Percentiles rank a stretch among this genome's conserved stretches.
These are phyloP conservation scores for Monascus purpureus DNA, from an alignment of 495 filamentous ascomycete species.

Conservation along the genomic window DNA sequence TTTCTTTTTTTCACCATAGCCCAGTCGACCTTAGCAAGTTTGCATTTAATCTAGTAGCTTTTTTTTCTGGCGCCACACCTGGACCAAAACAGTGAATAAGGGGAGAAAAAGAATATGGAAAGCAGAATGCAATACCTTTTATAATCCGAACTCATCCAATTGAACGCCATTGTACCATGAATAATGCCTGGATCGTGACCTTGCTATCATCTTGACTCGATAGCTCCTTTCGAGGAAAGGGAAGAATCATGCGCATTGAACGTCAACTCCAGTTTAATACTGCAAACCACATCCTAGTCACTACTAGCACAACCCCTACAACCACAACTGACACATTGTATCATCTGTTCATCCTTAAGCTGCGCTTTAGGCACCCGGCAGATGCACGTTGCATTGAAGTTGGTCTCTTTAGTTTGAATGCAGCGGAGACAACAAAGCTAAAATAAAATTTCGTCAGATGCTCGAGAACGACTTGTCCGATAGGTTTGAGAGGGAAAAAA, in stretches of 20 bases:
- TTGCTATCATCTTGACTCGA: not conserved
- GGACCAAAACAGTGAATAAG: no score
- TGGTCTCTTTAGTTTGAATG: slow-evolving; percentile 97
- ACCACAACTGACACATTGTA: slow-evolving; percentile 94
- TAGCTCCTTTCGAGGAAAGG: not conserved
- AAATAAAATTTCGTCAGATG: slow-evolving; percentile 8
- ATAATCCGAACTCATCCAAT: not conserved
- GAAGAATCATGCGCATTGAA: no score
- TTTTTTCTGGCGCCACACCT: no score
- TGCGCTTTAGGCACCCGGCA: slow-evolving; percentile 90
- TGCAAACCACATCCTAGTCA: slow-evolving; percentile 46
- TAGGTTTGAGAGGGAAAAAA: not conserved
- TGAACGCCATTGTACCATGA: not conserved
- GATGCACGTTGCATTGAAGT: slow-evolving; percentile 95
- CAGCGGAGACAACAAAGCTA: slow-evolving; percentile 89
- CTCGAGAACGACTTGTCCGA: no score
- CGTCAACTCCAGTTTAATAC: no score
- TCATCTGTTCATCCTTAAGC: slow-evolving; percentile 76
- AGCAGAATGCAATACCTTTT: not conserved
- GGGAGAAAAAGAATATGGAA: no score
- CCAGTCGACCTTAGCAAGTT: no score
- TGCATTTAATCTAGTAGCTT: no score
- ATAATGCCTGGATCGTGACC: not conserved
- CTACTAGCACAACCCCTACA: slow-evolving; percentile 82
- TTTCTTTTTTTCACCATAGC: no score